Conservation (phyloP, 2,329 filamentous ascomycete genomes). For the Lachnellula arida region DNA sequence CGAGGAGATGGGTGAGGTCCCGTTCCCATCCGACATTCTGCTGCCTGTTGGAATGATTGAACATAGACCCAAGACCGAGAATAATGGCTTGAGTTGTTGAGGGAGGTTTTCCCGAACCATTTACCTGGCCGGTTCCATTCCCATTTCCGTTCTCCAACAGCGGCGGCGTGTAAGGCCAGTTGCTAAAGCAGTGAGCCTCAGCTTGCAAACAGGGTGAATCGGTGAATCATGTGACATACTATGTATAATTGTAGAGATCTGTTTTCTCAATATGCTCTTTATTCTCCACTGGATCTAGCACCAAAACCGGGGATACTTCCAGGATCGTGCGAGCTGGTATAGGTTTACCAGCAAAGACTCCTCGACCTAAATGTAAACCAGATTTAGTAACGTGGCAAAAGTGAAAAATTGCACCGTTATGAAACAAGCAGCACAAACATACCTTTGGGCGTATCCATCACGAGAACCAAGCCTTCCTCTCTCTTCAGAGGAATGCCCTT, state of each 20-base stretch:
- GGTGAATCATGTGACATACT: slow-evolving; percentile 36
- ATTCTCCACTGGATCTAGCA: slow-evolving; percentile 45
- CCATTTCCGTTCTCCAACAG: slow-evolving; percentile 16
- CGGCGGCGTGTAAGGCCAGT: slow-evolving; percentile 29
- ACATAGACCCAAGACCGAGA: slow-evolving; percentile 52
- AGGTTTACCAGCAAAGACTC: slow-evolving; percentile 43
- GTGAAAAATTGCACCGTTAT: neutral
- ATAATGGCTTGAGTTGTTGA: slow-evolving; percentile 46
- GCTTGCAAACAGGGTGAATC: slow-evolving; percentile 16
- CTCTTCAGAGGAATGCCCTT: slow-evolving; percentile 35
- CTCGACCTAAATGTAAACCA: slow-evolving; percentile 39
- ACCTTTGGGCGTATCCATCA: slow-evolving; percentile 49
- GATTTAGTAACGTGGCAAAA: neutral
- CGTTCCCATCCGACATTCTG: slow-evolving; percentile 54
- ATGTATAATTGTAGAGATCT: slow-evolving; percentile 51
- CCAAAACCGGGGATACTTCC: slow-evolving; percentile 48
- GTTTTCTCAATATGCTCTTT: slow-evolving; percentile 45
- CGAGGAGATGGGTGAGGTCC: slow-evolving; percentile 39
- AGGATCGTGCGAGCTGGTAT: slow-evolving; percentile 45
- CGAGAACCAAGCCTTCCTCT: slow-evolving; percentile 38
- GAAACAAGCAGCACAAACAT: neutral
- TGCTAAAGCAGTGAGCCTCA: slow-evolving; percentile 15
- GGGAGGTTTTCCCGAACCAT: slow-evolving; percentile 14
- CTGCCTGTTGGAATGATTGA: slow-evolving; percentile 47
- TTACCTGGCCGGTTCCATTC: slow-evolving; percentile 23